A percentile compares a stretch with the other conserved stretches of the same genome.
Conservation (phyloP, 192 early-diverging fungal species). For the Neocallimastix lanati region DNA sequence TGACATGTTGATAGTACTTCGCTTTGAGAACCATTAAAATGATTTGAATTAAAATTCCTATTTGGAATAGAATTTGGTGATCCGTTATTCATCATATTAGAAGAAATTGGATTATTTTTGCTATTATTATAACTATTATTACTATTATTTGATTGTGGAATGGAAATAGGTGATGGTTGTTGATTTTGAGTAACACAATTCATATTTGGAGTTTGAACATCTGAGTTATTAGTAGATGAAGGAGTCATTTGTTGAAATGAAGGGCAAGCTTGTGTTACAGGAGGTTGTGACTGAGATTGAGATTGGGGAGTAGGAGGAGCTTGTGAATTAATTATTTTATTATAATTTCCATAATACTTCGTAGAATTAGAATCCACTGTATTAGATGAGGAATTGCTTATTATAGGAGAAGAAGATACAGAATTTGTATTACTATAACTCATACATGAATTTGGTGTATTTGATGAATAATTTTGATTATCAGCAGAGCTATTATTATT, state of each 20-base stretch:
- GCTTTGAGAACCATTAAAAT: too few relatives aligned
- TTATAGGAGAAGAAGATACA: background rate
- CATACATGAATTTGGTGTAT: background rate
- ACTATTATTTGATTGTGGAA: background rate
- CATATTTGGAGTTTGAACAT: background rate
- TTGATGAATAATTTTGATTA: background rate
- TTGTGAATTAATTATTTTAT: background rate
- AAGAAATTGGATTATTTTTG: background rate
- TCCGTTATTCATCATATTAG: background rate
- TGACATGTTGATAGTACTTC: background rate
- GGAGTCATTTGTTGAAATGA: background rate
- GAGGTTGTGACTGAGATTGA: background rate
- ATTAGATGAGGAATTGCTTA: too few relatives aligned
- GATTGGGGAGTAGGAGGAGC: background rate
- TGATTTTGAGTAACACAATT: background rate
- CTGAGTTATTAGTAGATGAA: background rate
- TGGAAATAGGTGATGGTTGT: too few relatives aligned
- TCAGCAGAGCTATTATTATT: background rate
- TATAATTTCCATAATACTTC: background rate
- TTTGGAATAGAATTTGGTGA: background rate
- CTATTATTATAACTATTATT: background rate
- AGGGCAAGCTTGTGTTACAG: background rate
- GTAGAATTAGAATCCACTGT: background rate
- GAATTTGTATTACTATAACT: background rate
- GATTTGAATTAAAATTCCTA: background rate